phyloP scores from a whole-genome alignment of 1,284 basidiomycete genomes.

The Cutaneotrichosporon arboriforme region DNA sequence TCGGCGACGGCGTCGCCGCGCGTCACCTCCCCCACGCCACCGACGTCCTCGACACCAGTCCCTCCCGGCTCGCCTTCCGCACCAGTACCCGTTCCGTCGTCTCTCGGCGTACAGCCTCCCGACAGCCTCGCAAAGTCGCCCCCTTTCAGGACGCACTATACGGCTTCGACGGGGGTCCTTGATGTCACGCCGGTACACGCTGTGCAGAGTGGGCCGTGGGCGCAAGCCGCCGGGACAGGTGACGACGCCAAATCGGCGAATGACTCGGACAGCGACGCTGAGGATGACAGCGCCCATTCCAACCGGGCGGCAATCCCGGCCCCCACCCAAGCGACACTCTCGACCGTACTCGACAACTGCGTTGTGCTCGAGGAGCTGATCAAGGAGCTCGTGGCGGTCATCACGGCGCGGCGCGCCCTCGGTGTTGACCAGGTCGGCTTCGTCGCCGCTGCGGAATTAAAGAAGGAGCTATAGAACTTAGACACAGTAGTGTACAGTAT shows the following conservation, averaged over 20 bases:
- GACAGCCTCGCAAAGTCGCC: not conserved
- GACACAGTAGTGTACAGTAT: too few relatives aligned
- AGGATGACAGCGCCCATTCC: not conserved
- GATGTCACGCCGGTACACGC: slow-evolving; percentile 60
- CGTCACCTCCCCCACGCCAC: not conserved
- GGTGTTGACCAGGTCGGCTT: slow-evolving; percentile 65
- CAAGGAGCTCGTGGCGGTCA: slow-evolving; percentile 84
- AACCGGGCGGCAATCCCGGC: not conserved
- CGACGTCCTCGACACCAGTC: not conserved
- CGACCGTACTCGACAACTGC: slow-evolving; percentile 84
- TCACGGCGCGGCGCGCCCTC: slow-evolving; percentile 74
- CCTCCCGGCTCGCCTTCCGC: too few relatives aligned
- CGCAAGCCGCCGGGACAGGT: not conserved
- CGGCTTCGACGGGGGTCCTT: slow-evolving; percentile 62
- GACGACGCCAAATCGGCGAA: not conserved
- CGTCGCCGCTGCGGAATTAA: slow-evolving; percentile 8
- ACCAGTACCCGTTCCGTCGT: too few relatives aligned
- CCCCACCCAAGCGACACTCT: slow-evolving; percentile 60
- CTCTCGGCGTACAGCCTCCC: too few relatives aligned
- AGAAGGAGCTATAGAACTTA: not conserved
- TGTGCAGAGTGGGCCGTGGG: slow-evolving; percentile 42
- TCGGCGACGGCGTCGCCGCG: not conserved
- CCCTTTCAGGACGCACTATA: slow-evolving; percentile 68
- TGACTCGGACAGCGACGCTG: slow-evolving; percentile 15
- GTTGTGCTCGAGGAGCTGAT: slow-evolving; percentile 93